Conservation (phyloP, 73 alveolate genomes). For the Tetrahymena borealis region DNA sequence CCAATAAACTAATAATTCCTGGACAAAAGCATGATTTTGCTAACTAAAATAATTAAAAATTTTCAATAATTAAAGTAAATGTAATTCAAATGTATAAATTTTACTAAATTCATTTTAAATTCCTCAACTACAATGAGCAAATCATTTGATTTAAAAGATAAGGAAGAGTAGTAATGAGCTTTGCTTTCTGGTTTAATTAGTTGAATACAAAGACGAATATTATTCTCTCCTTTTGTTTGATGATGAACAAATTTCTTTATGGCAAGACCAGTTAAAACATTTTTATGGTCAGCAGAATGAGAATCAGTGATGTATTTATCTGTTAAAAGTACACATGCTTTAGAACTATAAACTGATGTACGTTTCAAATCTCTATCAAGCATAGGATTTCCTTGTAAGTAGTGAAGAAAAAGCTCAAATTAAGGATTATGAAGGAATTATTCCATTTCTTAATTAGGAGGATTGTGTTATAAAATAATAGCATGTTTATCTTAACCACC, state of each 20-base stretch:
- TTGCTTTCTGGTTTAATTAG: conserved; percentile 92
- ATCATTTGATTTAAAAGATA: conserved; percentile 55
- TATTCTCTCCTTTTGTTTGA: conserved; percentile 47
- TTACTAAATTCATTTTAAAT: conserved; percentile 41
- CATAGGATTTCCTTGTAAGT: conserved; percentile 65
- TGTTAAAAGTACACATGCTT: conserved; percentile 73
- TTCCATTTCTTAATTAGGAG: conserved; percentile 90
- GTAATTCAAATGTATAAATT: background rate
- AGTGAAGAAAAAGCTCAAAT: conserved; percentile 69
- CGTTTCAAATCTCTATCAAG: conserved; percentile 55
- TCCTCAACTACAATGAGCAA: conserved; percentile 72
- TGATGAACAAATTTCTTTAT: conserved; percentile 81
- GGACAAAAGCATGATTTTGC: conserved; percentile 95
- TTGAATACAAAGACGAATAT: conserved; percentile 79
- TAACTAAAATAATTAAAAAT: conserved; percentile 51
- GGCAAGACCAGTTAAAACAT: conserved; percentile 80
- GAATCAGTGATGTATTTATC: conserved; percentile 86
- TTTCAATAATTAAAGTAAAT: conserved; percentile 13
- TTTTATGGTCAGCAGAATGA: conserved; percentile 84
- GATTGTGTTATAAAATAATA: conserved; percentile 70
- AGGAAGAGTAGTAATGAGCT: conserved; percentile 70
- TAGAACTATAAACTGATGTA: background rate
- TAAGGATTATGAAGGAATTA: conserved; percentile 80
- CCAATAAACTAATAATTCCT: conserved; percentile 75
- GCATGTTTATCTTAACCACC: conserved; percentile 89